phyloP scores from a whole-genome alignment of 176 grass and related monocot genomes.

The Alopecurus myosuroides region DNA sequence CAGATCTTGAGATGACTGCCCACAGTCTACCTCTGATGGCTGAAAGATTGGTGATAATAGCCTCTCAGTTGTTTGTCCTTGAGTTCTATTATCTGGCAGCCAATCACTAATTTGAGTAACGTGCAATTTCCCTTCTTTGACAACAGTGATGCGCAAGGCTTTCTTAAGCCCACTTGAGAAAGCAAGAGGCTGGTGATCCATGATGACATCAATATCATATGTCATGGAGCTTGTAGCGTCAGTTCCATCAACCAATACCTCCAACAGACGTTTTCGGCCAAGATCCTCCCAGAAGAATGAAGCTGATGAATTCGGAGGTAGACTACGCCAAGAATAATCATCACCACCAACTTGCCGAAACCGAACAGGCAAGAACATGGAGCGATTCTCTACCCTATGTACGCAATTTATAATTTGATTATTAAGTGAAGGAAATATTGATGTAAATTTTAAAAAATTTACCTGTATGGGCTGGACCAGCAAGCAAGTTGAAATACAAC shows the following conservation, averaged over 20 bases:
- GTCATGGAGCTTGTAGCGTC: constrained; percentile 55
- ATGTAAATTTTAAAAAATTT: constrained; percentile 19
- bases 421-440: not conserved
- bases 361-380: constrained; percentile 84
- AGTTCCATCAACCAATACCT: constrained; percentile 80
- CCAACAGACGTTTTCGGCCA: constrained; percentile 60
- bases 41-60: constrained; percentile 63
- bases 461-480: constrained; percentile 88
- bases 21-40: constrained; percentile 71
- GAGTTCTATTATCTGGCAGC: constrained; percentile 74
- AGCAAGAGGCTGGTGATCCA: constrained; percentile 64
- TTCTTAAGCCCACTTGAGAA: constrained; percentile 51
- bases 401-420: constrained; percentile 15
- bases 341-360: constrained; percentile 77
- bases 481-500: constrained; percentile 80
- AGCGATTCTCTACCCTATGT: constrained; percentile 93
- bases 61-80: constrained; percentile 41
- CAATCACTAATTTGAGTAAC: constrained; percentile 76
- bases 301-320: constrained; percentile 80
- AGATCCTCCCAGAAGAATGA: constrained; percentile 98
- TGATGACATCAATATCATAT: constrained; percentile 75
- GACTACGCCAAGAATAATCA: constrained; percentile 76
- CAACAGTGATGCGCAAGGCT: constrained; percentile 60
- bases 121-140: constrained; percentile 79
- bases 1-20: constrained; percentile 46